These are phyloP conservation scores for Heliamphora exappendiculata DNA, from an alignment of 148 eudicot genomes.

Conservation along the genomic window DNA sequence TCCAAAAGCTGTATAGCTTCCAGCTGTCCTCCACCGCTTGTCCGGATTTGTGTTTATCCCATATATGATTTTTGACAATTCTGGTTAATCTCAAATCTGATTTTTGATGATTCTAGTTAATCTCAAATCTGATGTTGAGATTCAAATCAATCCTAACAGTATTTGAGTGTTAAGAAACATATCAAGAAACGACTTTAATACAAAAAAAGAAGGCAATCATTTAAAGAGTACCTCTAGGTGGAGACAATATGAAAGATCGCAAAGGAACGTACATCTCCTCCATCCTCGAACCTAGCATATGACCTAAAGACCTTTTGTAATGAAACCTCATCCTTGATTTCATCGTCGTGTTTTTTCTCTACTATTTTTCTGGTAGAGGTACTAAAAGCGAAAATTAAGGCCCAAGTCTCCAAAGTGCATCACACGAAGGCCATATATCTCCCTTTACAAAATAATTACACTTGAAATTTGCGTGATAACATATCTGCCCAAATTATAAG, in stretches of 20 bases:
- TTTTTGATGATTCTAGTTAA: too few relatives aligned
- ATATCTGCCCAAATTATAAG: constrained; percentile 29
- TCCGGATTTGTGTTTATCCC: too few relatives aligned
- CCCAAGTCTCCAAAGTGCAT: constrained; percentile 32
- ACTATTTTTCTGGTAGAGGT: constrained; percentile 26
- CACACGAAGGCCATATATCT: constrained; percentile 45
- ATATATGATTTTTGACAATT: too few relatives aligned
- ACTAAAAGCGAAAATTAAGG: constrained; percentile 31
- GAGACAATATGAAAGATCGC: constrained; percentile 27
- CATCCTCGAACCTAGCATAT: constrained; percentile 26
- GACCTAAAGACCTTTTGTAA: constrained; percentile 26
- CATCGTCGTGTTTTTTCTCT: constrained; percentile 27
- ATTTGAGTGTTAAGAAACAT: constrained; percentile 78
- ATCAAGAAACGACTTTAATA: constrained; percentile 13
- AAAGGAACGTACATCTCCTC: constrained; percentile 26
- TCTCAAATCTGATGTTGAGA: too few relatives aligned
- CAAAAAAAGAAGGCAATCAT: constrained; percentile 10
- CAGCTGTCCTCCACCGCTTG: too few relatives aligned
- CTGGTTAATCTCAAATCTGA: too few relatives aligned
- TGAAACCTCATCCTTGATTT: constrained; percentile 23
- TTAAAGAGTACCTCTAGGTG: constrained; percentile 48
- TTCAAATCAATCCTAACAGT: too few relatives aligned
- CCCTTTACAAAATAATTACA: constrained; percentile 35
- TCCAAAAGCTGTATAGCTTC: too few relatives aligned
- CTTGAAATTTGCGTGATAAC: constrained; percentile 24